phyloP scores from a whole-genome alignment of 1,284 basidiomycete species.

The Moesziomyces globuligerus region DNA sequence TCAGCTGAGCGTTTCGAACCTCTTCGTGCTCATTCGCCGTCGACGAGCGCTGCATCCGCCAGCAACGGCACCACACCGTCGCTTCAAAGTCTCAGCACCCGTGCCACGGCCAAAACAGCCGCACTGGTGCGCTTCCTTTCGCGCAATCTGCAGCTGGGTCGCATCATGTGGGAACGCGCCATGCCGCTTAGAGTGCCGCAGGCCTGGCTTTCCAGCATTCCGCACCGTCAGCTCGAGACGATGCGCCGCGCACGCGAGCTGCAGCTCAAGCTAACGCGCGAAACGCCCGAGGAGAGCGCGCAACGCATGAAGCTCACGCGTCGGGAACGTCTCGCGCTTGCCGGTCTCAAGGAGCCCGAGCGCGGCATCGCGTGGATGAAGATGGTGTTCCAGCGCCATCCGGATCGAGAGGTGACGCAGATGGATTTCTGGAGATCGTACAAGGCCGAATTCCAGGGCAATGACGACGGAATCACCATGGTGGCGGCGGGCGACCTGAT shows the following conservation, averaged over 20 bases:
- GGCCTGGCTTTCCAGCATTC: conserved; percentile 28
- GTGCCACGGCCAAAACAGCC: conserved; percentile 24
- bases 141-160: conserved; percentile 53
- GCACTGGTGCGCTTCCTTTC: conserved; percentile 44
- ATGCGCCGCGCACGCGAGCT: conserved; percentile 38
- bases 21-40: conserved; percentile 1
- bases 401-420: conserved; percentile 82
- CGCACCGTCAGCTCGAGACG: conserved; percentile 17
- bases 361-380: conserved; percentile 72
- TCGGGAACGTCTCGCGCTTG: conserved; percentile 36
- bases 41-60: background rate
- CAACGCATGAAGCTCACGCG: conserved; percentile 43
- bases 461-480: conserved; percentile 71
- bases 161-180: conserved; percentile 56
- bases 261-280: conserved; percentile 24
- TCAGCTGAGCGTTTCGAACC: conserved; percentile 5
- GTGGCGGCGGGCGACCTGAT: conserved; percentile 86
- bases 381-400: conserved; percentile 76
- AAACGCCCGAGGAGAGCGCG: conserved; percentile 45
- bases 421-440: conserved; percentile 90
- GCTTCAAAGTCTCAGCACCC: background rate
- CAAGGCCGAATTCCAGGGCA: conserved; percentile 72
- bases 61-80: background rate
- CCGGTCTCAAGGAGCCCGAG: conserved; percentile 53
- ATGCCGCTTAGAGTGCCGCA: conserved; percentile 33